Percentiles rank a stretch among this genome's conserved stretches.
Evolutionary conservation across 371 early-diverging fungal species (phyloP).

Genomic region (Coemansia sp.): DNA sequence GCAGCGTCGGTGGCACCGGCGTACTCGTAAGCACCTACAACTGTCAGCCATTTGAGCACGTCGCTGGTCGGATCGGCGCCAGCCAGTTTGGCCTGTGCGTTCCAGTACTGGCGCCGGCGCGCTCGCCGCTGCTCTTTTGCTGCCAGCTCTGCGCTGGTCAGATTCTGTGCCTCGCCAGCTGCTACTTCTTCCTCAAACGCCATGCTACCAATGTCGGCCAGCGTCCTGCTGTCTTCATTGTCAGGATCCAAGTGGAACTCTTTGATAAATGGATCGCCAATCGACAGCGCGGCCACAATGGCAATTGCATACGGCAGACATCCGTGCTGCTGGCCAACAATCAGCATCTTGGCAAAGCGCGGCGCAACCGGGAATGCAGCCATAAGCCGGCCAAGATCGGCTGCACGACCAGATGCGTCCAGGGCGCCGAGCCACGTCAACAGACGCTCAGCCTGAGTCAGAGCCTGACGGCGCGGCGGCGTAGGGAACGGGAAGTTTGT

Average conservation of each 20-base stretch:
- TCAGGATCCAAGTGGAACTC: constrained; percentile 64
- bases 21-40: constrained; percentile 87
- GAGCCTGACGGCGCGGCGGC: constrained; percentile 65
- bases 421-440: constrained; percentile 75
- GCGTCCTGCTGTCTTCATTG: constrained; percentile 27
- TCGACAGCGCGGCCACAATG: constrained; percentile 85
- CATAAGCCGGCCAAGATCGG: constrained; percentile 87
- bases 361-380: constrained; percentile 92
- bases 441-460: constrained; percentile 70
- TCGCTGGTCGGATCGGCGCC: constrained; percentile 80
- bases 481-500: constrained; percentile 96
- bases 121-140: constrained; percentile 38
- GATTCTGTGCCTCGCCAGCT: constrained; percentile 6
- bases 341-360: constrained; percentile 90
- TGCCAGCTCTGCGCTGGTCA: constrained; percentile 35
- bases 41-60: constrained; percentile 74
- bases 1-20: constrained; percentile 71
- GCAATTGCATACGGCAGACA: constrained; percentile 86
- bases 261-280: constrained; percentile 87
- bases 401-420: constrained; percentile 67
- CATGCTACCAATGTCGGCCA: constrained; percentile 41
- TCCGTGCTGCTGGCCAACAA: constrained; percentile 78
- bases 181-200: constrained; percentile 37
- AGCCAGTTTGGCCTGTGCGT: constrained; percentile 55
- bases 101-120: constrained; percentile 32